A percentile compares a stretch with the other conserved stretches of the same genome.
Conservation (phyloP, 164 flowering plant species). For the Annona cherimola region DNA sequence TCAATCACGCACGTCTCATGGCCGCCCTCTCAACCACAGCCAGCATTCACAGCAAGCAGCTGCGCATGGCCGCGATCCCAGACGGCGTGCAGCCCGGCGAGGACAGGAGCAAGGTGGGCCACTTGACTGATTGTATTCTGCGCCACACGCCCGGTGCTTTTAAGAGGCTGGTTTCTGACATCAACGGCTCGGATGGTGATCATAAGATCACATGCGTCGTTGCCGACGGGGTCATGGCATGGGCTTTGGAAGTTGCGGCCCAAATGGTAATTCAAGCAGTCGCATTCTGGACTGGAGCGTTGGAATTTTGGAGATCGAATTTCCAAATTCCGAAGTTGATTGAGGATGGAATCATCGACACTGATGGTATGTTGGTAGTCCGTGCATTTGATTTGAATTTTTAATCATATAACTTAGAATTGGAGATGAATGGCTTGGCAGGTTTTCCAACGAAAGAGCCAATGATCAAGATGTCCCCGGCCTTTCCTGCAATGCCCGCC, state of each 20-base stretch:
- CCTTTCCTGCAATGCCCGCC: too few relatives aligned
- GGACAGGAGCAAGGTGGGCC: conserved; percentile 6
- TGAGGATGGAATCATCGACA: conserved; percentile 9
- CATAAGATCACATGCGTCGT: conserved; percentile 13
- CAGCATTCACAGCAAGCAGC: neutral
- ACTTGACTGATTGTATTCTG: neutral
- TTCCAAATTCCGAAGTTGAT: conserved; percentile 13
- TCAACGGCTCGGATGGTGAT: conserved; percentile 1
- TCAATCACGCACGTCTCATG: neutral
- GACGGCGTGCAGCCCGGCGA: conserved; percentile 13
- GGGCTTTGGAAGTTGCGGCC: conserved; percentile 10
- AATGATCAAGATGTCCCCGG: too few relatives aligned
- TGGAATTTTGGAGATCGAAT: neutral
- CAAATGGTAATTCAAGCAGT: conserved; percentile 15
- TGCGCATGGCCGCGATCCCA: conserved; percentile 14
- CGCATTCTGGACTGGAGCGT: conserved; percentile 8
- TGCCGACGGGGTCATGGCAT: conserved; percentile 9
- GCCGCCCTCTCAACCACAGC: neutral
- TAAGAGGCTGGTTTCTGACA: conserved; percentile 13
- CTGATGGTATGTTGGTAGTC: too few relatives aligned
- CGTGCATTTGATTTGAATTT: too few relatives aligned
- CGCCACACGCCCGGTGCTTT: neutral
- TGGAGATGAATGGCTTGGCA: too few relatives aligned
- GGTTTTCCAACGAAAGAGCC: too few relatives aligned
- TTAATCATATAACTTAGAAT: too few relatives aligned